Base-by-base conservation (phyloP, 2,329 filamentous ascomycete species). In the Colletotrichum sp. region DNA sequence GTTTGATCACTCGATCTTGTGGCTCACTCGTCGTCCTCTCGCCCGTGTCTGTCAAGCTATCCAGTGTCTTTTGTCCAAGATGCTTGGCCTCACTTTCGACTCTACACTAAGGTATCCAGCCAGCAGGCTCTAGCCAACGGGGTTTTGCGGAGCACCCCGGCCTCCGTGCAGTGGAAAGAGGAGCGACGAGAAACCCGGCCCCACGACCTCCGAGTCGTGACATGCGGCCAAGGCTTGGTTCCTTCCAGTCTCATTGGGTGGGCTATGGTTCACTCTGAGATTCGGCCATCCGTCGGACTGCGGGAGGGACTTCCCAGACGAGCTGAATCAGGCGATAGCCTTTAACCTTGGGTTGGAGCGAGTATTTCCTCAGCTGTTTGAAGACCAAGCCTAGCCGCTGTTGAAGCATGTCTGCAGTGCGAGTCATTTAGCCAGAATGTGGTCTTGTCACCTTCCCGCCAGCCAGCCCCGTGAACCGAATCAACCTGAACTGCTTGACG, bases 361-460 rank as follows among this genome's bases (percentile, higher is more conserved):
- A 36, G 32, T 10, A 24, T 26, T 18, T 64, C n/a, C n/a, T 39
- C 7, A 16, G n/a, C 24, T 16, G 61, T 18, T 16, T 43, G 61
- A 18, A 30, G 26, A 21, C n/a, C n/a, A 52, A 52, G 43, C 43
- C n/a, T 34, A 55, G 60, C 67, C 55, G 55, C 48, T 8, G 18
- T 61, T 12, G 34, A 57, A 69, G 21, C 30, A 39, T 28, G 34
- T 43, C 26, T 60, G 67, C 67, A 69, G 26, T 61, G 67, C 55
- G 57, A 70, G 57, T 70, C 57, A 70, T 70, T 61, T 70, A 34
- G 55, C 67, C 67, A 69, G 67, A 70, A 70, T 61, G 26, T 26
- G 18, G 7, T 43, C n/a, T 8, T 13, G 7, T 43, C 32, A 7
- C 5, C 13, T 18, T 55, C 28, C 48, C 48, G 30, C 67, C 67